Evolutionary conservation across 495 filamentous ascomycete genomes (phyloP), one percentile per base, ranked within the genome.

Genomic region (Entonaema liquescens): DNA sequence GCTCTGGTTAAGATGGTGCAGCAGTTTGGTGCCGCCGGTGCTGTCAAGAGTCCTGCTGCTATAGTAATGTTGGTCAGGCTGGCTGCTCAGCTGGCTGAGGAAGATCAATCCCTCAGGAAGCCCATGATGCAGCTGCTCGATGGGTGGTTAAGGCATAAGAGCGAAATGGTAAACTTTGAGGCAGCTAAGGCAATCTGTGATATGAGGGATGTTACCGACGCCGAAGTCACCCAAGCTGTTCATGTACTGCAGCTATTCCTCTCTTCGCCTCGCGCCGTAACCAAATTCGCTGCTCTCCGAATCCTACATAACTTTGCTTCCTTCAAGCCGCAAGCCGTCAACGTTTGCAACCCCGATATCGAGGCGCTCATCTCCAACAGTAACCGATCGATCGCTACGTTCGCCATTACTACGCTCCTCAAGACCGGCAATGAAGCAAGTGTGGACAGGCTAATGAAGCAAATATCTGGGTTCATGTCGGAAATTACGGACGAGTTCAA

Each of bases 1-100:
- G 92, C 95, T 6, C 81, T 99, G 72, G 95, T 98, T n/a, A 99
- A 98, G 87, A 98, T 99, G 96, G 95, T 98, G 13, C 95, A 99
- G 81, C 96, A 98, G 78, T 98, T 97, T 75, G 92, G 93, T 33
- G 90, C 90, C 59, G 91, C 95, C 7, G 94, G 95, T 49, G 93
- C 91, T 25, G 91, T 97, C 58, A 98, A 97, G 87, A 98, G 92
- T 78, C 94, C 95, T 13, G 94, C 94, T 40, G 95, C 94, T 36
- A 89, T 93, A 66, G 87, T 98, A 15, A 89, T 99, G 85, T 84
- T 99, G 25, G 96, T 99, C 40, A 88, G 95, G 54, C 80, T 99
- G 62, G 96, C 96, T 53, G 93, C 95, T 35, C 97, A 97, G 82
- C 84, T 99, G 66, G 95, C 95, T 53, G 93, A 97, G 78, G 96